These are phyloP conservation scores for Annulohypoxylon maeteangense DNA, from an alignment of 495 filamentous ascomycete species.

Conservation along the genomic window DNA sequence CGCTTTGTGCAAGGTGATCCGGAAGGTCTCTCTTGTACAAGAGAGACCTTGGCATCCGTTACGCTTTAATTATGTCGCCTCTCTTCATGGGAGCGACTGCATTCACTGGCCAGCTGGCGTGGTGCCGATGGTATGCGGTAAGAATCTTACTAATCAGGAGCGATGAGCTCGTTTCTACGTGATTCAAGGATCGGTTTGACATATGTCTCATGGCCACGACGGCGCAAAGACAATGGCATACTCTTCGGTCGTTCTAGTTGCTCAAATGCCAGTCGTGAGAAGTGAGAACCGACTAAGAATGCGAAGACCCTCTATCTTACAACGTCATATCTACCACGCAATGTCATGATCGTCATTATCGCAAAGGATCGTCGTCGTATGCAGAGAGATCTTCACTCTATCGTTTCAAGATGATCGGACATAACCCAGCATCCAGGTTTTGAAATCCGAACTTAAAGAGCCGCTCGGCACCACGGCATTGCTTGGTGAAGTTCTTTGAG, in stretches of 20 bases:
- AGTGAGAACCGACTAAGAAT: too few relatives aligned
- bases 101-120: constrained; percentile 51
- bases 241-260: too few relatives aligned
- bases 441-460: not conserved
- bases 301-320: too few relatives aligned
- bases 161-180: constrained; percentile 38
- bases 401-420: not conserved
- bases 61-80: constrained; percentile 52
- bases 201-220: not conserved
- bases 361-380: constrained; percentile 10
- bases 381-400: constrained; percentile 26
- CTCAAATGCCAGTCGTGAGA: too few relatives aligned
- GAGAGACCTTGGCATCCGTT: constrained; percentile 60
- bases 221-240: constrained; percentile 11
- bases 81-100: too few relatives aligned
- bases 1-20: constrained; percentile 75
- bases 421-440: not conserved
- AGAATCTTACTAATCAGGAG: constrained; percentile 29
- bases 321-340: constrained; percentile 46
- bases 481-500: constrained; percentile 22
- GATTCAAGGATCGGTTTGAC: not conserved
- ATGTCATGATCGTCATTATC: constrained; percentile 49
- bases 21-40: constrained; percentile 73
- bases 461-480: not conserved
- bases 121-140: constrained; percentile 59